Conservation (phyloP, 768 basidiomycete species). For the Pleurotus pulmonarius region DNA sequence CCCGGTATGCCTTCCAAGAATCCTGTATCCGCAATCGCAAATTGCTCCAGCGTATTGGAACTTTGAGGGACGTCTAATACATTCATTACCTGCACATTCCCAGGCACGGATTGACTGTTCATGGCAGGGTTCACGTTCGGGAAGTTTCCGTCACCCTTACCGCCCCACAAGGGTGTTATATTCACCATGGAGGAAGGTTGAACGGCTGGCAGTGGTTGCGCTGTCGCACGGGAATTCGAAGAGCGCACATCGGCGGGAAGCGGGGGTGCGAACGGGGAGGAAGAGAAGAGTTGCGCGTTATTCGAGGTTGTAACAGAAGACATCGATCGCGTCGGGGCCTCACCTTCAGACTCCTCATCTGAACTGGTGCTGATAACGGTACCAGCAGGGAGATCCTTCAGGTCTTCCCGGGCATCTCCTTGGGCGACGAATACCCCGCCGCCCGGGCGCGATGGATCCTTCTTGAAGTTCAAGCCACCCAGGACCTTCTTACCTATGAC, state of each 20-base stretch:
- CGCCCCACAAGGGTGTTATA: slow-evolving; percentile 42
- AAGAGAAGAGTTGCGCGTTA: slow-evolving; percentile 28
- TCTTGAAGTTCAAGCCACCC: slow-evolving; percentile 62
- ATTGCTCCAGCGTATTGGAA: slow-evolving; percentile 54
- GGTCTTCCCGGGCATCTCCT: slow-evolving; percentile 39
- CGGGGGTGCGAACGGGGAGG: slow-evolving; percentile 32
- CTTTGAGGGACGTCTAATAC: slow-evolving; percentile 60
- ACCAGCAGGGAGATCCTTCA: slow-evolving; percentile 54
- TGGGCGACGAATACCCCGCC: slow-evolving; percentile 80
- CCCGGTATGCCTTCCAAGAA: slow-evolving; percentile 79
- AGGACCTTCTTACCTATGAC: slow-evolving; percentile 53
- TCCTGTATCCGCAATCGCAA: slow-evolving; percentile 62
- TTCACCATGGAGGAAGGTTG: slow-evolving; percentile 47
- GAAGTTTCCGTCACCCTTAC: slow-evolving; percentile 30
- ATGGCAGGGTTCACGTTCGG: slow-evolving; percentile 76
- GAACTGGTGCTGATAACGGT: slow-evolving; percentile 45
- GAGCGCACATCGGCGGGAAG: slow-evolving; percentile 18
- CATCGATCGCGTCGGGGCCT: slow-evolving; percentile 22
- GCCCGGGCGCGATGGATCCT: slow-evolving; percentile 80
- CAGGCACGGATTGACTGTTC: slow-evolving; percentile 42
- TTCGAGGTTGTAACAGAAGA: slow-evolving; percentile 9
- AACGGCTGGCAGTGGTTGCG: not conserved
- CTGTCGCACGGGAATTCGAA: not conserved
- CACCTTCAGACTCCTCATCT: slow-evolving; percentile 50
- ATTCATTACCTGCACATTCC: slow-evolving; percentile 75